Evolutionary conservation across 2,329 filamentous ascomycete genomes (phyloP).

Genomic region (Monilinia laxa): DNA sequence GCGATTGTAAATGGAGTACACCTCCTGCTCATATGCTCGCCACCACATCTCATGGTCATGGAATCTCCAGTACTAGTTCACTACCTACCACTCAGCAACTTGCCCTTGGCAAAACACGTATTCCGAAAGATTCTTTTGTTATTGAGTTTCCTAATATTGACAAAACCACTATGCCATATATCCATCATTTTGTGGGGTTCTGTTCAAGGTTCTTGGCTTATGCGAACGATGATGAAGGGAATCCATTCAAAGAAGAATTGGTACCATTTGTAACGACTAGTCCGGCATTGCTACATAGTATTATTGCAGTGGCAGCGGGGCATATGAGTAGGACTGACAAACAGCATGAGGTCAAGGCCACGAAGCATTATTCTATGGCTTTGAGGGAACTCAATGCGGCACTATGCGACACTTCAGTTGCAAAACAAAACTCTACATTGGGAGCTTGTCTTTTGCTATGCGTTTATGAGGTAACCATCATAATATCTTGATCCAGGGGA

Average conservation of each 20-base stretch:
- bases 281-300: conserved; percentile 38
- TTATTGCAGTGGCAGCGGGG: conserved; percentile 38
- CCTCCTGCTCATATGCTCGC: conserved; percentile 20
- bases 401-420: conserved; percentile 33
- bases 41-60: conserved; percentile 22
- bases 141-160: conserved; percentile 38
- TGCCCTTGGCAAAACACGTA: conserved; percentile 18
- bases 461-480: conserved; percentile 37
- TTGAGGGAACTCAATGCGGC: conserved; percentile 33
- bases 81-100: conserved; percentile 22
- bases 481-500: neutral
- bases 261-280: conserved; percentile 34
- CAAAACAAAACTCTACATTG: conserved; percentile 35
- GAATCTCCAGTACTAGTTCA: conserved; percentile 9
- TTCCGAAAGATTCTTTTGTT: conserved; percentile 36
- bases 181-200: conserved; percentile 40
- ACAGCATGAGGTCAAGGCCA: conserved; percentile 34
- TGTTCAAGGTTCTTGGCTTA: conserved; percentile 38
- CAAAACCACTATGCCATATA: conserved; percentile 34
- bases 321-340: conserved; percentile 35
- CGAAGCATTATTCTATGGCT: conserved; percentile 37
- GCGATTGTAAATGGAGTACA: conserved; percentile 36
- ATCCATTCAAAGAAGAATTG: conserved; percentile 38
- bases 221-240: conserved; percentile 38
- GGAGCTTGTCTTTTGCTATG: conserved; percentile 39